Conservation (phyloP, 1,139 yeast genomes). For the Kodamaea fungicola region DNA sequence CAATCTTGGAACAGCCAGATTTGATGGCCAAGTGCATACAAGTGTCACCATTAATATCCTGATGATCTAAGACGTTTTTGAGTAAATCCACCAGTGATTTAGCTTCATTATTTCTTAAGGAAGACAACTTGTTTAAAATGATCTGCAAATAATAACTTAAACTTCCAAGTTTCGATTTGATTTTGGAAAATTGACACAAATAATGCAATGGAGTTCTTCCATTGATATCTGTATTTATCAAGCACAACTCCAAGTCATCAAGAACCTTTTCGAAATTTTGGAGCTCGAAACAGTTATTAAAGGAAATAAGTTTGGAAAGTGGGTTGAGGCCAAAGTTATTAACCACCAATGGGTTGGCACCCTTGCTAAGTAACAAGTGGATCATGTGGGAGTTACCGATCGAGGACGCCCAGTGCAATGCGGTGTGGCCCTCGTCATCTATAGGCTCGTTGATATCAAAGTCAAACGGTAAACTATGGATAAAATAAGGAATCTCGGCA, state of each 20-base stretch:
- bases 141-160: slow-evolving; percentile 37
- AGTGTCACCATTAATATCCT: slow-evolving; percentile 67
- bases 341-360: slow-evolving; percentile 74
- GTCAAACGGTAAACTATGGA: slow-evolving; percentile 72
- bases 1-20: slow-evolving; percentile 37
- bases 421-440: slow-evolving; percentile 95
- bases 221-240: slow-evolving; percentile 67
- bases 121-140: slow-evolving; percentile 35
- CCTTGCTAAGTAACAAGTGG: slow-evolving; percentile 62
- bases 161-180: slow-evolving; percentile 45
- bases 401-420: slow-evolving; percentile 96
- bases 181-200: slow-evolving; percentile 58
- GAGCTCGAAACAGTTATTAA: slow-evolving; percentile 83
- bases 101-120: slow-evolving; percentile 20
- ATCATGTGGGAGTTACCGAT: slow-evolving; percentile 78
- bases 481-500: slow-evolving; percentile 67
- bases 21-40: slow-evolving; percentile 62
- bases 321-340: slow-evolving; percentile 82
- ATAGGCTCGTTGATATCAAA: slow-evolving; percentile 82
- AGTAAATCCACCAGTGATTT: slow-evolving; percentile 40
- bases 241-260: slow-evolving; percentile 64
- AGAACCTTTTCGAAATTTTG: slow-evolving; percentile 71
- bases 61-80: slow-evolving; percentile 63
- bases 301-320: slow-evolving; percentile 75
- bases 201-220: slow-evolving; percentile 76